Evolutionary conservation across 1,284 basidiomycete species (phyloP).

Genomic region (Pseudozyma sp.): DNA sequence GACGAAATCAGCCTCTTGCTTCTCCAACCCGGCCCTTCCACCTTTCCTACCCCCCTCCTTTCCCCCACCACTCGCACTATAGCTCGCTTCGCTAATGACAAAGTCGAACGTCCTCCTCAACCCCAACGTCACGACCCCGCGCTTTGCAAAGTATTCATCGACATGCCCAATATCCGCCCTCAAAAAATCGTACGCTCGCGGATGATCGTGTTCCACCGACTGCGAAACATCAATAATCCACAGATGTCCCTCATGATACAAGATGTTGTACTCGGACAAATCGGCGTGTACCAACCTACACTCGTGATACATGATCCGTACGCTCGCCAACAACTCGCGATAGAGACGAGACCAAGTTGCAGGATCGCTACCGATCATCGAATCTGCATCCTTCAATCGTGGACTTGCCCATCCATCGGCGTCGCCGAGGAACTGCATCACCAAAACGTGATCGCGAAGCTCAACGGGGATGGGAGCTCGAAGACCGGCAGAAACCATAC

Average conservation of each 20-base stretch:
- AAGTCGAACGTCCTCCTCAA: conserved; percentile 83
- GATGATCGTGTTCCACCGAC: conserved; percentile 98
- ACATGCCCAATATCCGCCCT: conserved; percentile 91
- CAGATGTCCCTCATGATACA: conserved; percentile 79
- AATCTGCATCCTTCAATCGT: conserved; percentile 63
- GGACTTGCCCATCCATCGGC: conserved; percentile 64
- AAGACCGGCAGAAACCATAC: conserved; percentile 84
- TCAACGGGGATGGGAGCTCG: conserved; percentile 89
- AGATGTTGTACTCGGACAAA: conserved; percentile 96
- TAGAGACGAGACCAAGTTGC: conserved; percentile 74
- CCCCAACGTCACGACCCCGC: conserved; percentile 81
- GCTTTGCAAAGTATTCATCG: conserved; percentile 85
- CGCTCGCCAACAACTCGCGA: conserved; percentile 80
- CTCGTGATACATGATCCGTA: conserved; percentile 86
- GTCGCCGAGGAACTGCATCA: conserved; percentile 90
- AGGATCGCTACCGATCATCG: conserved; percentile 44
- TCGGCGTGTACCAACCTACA: conserved; percentile 98
- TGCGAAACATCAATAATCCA: conserved; percentile 99
- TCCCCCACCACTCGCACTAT: conserved; percentile 1
- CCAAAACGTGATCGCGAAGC: conserved; percentile 94
- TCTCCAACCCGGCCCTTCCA: conserved; percentile 56
- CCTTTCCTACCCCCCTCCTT: conserved; percentile 32
- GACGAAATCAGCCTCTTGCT: conserved; percentile 40
- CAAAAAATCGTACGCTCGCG: conserved; percentile 86
- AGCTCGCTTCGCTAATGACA: conserved; percentile 38